phyloP scores from a whole-genome alignment of 768 basidiomycete species.

The Myochromella boudieri region DNA sequence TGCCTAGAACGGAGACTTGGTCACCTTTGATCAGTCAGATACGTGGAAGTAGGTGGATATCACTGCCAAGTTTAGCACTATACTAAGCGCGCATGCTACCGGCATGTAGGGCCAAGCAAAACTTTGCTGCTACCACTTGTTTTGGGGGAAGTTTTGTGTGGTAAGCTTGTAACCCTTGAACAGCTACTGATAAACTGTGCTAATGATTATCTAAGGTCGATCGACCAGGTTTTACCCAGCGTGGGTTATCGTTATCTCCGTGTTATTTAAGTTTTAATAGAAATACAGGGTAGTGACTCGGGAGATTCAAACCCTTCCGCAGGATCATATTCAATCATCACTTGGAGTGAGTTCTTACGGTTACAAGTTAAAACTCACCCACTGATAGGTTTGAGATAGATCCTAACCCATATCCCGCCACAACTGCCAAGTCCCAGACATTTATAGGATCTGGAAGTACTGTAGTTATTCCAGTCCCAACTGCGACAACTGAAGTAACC shows the following conservation, averaged over 20 bases:
- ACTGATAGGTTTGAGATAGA: background rate
- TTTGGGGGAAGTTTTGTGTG: constrained; percentile 20
- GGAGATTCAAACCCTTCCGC: background rate
- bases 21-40: constrained; percentile 18
- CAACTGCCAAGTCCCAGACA: background rate
- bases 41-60: constrained; percentile 8
- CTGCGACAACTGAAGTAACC: background rate
- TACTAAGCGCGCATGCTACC: background rate
- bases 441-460: background rate
- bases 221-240: background rate
- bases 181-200: background rate
- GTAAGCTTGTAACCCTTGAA: background rate
- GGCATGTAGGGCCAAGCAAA: constrained; percentile 2
- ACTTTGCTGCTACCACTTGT: constrained; percentile 14
- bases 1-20: constrained; percentile 5
- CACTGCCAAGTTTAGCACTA: constrained; percentile 4
- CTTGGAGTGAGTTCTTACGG: background rate
- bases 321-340: background rate
- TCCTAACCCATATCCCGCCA: background rate
- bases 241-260: background rate
- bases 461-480: background rate
- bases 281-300: background rate
- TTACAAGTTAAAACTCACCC: background rate
- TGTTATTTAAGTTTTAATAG: background rate
- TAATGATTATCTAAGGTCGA: background rate